Evolutionary conservation across 306 rosid species (phyloP), one percentile per base, ranked within the genome.

Genomic region (Lithocarpus polystachyus): DNA sequence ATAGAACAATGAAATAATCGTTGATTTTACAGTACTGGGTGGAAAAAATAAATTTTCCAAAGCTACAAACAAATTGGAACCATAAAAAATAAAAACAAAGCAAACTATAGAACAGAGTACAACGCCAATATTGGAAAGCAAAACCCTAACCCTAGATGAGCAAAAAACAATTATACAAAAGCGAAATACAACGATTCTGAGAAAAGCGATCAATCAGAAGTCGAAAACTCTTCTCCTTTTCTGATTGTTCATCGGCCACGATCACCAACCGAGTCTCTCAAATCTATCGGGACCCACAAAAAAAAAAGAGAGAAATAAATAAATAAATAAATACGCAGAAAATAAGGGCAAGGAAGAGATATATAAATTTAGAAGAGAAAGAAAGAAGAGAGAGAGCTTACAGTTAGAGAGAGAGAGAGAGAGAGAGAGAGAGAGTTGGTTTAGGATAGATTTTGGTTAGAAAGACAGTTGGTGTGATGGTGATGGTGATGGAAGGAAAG

Each of bases 1-100:
- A 56, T 73, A 79, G 72, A 88, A 84, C 79, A 87, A 75, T 84
- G 74, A 69, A 78, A 82, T 77, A 89, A 85, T 88, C 71, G 76
- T 89, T 84, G 84, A 86, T 90, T 78, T 80, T 78, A 90, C 90
- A 89, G 82, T 79, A 84, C 40, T 73, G 81, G 74, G 71, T 20
- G 64, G 74, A 40, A 56, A 64, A 37, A 48, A 3, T 2, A 48
- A 48, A 48, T 2, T 48, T 23, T 75, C 83, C 84, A 82, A 81
- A 83, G 78, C 84, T 77, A 80, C 88, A 85, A 74, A 68, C 6
- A 23, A 84, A 77, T 75, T 76, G 80, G 59, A 67, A 78, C 56
- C 74, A 78, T 35, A 61, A 40, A 75, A 73, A 15, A 75, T 71
- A 76, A 76, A 77, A 76, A 84, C 45, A 80, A 79, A 74, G 81